Base-by-base conservation (phyloP, 495 filamentous ascomycete genomes). In the Tuber magnatum region DNA sequence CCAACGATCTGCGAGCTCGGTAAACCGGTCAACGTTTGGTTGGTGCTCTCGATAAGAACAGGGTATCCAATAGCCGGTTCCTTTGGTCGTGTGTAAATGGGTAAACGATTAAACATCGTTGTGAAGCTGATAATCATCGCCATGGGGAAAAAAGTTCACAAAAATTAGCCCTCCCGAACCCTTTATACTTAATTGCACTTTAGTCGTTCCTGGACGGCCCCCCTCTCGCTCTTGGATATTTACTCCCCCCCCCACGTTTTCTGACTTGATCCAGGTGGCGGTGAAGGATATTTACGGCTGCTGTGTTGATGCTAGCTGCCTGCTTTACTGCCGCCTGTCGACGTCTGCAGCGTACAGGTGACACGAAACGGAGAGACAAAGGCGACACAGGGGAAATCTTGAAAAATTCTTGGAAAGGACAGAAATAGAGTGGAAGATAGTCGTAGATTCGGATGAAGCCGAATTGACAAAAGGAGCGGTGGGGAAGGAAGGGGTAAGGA, bases 61-160 rank as follows among this genome's bases (percentile, higher is more conserved):
- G 81, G 81, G 35, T 80, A 80, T n/a, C 81, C 81, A 72, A 82
- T 82, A 68, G 78, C 75, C 3, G 80, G 81, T 42, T 82, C 81
- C 68, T 80, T 82, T 3, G 80, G 80, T 8, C 80, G 77, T 9
- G 73, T 76, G 41, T 82, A 82, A 40, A 82, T 82, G 18, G 81
- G 81, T 46, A 82, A 70, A 39, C 81, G 75, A 70, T 78, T 80
- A 70, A 82, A 82, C 81, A 82, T 82, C 24, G 75, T 80, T 35
- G 78, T 78, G 69, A 80, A 72, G 39, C 68, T 80, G 44, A 72
- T 81, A 48, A 74, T 74, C 48, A 78, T 73, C 46, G 78, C 77
- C 70, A 73, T 79, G 42, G 61, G 32, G 28, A 28, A 65, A 51
- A 74, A 65, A 71, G 51, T 61, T 32, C n/a, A 28, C 51, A 32